Conservation (phyloP, 768 basidiomycete genomes). For the Collybia nuda region DNA sequence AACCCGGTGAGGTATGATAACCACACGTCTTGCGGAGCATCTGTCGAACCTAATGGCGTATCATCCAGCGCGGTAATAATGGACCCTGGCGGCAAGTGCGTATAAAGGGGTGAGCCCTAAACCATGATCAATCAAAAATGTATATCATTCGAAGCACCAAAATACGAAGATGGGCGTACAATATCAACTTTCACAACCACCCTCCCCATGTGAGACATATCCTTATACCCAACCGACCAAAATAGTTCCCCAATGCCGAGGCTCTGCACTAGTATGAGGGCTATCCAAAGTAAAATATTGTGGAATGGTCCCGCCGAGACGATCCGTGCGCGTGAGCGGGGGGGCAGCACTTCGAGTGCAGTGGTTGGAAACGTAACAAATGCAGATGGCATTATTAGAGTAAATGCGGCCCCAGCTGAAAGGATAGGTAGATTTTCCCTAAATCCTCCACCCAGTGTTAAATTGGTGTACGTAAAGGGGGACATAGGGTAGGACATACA, state of each 20-base stretch:
- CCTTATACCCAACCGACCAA: conserved; percentile 46
- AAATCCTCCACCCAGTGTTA: background rate
- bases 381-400: conserved; percentile 67
- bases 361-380: conserved; percentile 62
- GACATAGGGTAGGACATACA: conserved; percentile 43
- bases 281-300: conserved; percentile 61
- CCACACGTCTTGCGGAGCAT: conserved; percentile 41
- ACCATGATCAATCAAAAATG: background rate
- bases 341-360: conserved; percentile 35
- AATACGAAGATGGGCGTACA: conserved; percentile 36
- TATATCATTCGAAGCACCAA: background rate
- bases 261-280: conserved; percentile 39
- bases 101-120: conserved; percentile 63
- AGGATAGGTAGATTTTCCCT: conserved; percentile 69
- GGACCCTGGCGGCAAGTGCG: conserved; percentile 54
- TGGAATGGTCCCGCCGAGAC: conserved; percentile 77
- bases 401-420: conserved; percentile 60
- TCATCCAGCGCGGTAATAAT: conserved; percentile 72
- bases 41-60: conserved; percentile 33
- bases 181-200: conserved; percentile 54
- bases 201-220: conserved; percentile 50
- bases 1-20: conserved; percentile 36
- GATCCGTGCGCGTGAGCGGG: conserved; percentile 54
- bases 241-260: conserved; percentile 27
- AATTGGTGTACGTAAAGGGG: background rate